Evolutionary conservation across 768 basidiomycete genomes (phyloP), one percentile per base, ranked within the genome.

Genomic region (Phanerodontia chrysosporium): DNA sequence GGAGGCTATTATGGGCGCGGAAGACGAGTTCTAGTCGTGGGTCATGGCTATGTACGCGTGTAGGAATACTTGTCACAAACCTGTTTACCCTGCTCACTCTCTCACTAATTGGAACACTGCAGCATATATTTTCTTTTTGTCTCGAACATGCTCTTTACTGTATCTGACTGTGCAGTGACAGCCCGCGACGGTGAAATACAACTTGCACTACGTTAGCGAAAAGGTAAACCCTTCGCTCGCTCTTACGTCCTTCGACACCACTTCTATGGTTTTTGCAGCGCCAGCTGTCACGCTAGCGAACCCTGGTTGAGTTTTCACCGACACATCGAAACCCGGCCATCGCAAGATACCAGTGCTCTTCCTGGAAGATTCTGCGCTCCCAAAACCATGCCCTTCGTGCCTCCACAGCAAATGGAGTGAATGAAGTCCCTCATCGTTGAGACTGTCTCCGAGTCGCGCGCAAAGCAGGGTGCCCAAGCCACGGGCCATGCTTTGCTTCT

Each of bases 1-100:
- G 25, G 77, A 83, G 49, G 80, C 80, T 30, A 75, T 79, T n/a
- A 69, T 69, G 30, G 62, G 64, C 66, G 72, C 60, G 2, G 66
- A 67, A 44, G 48, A 58, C 42, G 42, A 57, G 1, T 61, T 61
- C 7, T 69, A 67, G 68, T 66, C 18, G 30, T 1, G 4, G 39
- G 10, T 42, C 10, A 8, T 18, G 39, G 39, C 39, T 42, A 18
- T 10, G n/a, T n/a, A n/a, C n/a, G n/a, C n/a, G n/a, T n/a, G n/a
- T n/a, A n/a, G n/a, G n/a, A n/a, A n/a, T n/a, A n/a, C n/a, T n/a
- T n/a, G n/a, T n/a, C n/a, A n/a, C n/a, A n/a, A 42, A 42, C 16
- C 8, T 42, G 39, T 42, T 42, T 35, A 6, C 32, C 32, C 7
- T 35, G 6, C 6, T 35, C 32, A 35, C 32, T 35, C 32, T 35